These are phyloP conservation scores for Hanseniaspora gamundiae DNA, from an alignment of 1,139 yeast species.

Conservation along the genomic window DNA sequence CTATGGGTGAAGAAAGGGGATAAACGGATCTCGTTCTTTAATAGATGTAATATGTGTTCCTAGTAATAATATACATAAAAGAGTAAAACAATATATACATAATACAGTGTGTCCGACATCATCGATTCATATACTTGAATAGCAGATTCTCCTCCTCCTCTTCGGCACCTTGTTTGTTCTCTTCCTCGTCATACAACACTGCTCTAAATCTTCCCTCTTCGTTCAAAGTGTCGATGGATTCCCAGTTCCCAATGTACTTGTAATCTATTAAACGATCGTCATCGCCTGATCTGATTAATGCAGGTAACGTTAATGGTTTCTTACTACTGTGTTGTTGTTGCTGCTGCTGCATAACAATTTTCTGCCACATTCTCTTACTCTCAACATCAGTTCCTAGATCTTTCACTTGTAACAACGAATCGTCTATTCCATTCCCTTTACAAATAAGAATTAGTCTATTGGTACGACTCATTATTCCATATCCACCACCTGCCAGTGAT, in stretches of 20 bases:
- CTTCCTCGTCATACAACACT: slow-evolving; percentile 38
- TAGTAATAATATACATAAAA: neutral
- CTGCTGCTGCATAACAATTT: slow-evolving; percentile 34
- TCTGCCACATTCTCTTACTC: slow-evolving; percentile 78
- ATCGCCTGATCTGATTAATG: slow-evolving; percentile 78
- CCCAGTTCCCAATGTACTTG: slow-evolving; percentile 68
- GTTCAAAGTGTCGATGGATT: slow-evolving; percentile 70
- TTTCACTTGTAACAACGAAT: slow-evolving; percentile 8
- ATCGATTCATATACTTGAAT: neutral
- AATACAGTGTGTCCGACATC: neutral
- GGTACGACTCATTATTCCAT: slow-evolving; percentile 72
- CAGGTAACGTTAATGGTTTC: slow-evolving; percentile 42
- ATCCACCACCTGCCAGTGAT: slow-evolving; percentile 80
- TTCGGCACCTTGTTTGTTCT: slow-evolving; percentile 4
- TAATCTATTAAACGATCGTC: slow-evolving; percentile 20
- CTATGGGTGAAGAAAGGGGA: too few species aligned
- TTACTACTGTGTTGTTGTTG: slow-evolving; percentile 28
- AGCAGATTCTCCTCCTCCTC: neutral
- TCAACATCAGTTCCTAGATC: slow-evolving; percentile 84
- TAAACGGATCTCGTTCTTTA: too few species aligned
- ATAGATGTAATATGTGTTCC: too few species aligned
- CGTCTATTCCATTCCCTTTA: slow-evolving; percentile 52
- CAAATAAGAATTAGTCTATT: slow-evolving; percentile 67
- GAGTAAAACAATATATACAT: neutral
- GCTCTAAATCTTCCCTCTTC: slow-evolving; percentile 64